Evolutionary conservation across 495 filamentous ascomycete genomes (phyloP).

Genomic region (Xylaria telfairii): DNA sequence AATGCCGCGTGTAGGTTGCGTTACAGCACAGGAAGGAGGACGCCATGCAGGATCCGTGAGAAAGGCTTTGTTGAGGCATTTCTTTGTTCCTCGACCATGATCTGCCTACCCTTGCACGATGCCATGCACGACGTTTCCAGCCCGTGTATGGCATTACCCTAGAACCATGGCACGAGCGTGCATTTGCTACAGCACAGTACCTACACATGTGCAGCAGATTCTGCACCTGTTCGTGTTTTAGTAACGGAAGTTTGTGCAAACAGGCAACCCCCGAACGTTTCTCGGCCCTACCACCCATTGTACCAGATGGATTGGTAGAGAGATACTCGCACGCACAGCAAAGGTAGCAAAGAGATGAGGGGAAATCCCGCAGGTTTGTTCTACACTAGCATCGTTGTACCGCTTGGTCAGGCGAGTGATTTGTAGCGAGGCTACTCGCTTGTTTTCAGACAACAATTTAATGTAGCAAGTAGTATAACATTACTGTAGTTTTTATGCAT

Average conservation of each 20-base stretch:
- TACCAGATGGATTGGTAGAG: conserved; percentile 8
- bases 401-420: neutral
- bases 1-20: neutral
- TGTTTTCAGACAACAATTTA: neutral
- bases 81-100: conserved; percentile 11
- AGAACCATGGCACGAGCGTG: conserved; percentile 12
- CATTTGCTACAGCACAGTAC: neutral
- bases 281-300: conserved; percentile 4
- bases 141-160: neutral
- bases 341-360: neutral
- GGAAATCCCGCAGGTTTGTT: conserved; percentile 9
- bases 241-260: conserved; percentile 2
- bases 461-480: neutral
- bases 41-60: conserved; percentile 4
- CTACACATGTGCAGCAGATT: neutral
- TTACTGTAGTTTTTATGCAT: neutral
- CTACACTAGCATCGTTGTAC: neutral
- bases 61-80: conserved; percentile 20
- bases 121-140: conserved; percentile 1
- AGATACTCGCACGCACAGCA: neutral
- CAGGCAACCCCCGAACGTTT: neutral
- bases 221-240: conserved; percentile 6
- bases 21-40: conserved; percentile 9
- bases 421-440: neutral
- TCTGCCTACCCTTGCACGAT: neutral